phyloP scores from a whole-genome alignment of 2,329 filamentous ascomycete species.

The Amylocarpus encephaloides region DNA sequence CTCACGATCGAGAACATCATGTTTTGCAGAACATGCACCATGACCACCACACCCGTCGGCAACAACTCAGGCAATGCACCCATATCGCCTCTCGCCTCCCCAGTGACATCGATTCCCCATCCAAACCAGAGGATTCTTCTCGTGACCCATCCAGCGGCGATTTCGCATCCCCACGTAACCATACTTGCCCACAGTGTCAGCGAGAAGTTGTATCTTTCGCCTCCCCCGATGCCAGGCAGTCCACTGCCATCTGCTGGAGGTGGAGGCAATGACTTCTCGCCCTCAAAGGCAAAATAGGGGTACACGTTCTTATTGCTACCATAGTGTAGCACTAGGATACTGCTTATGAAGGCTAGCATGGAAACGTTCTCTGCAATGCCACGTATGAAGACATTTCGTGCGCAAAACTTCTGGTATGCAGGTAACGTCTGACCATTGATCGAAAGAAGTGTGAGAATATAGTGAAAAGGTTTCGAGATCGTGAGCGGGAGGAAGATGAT shows the following conservation, averaged over 20 bases:
- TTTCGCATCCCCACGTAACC: constrained; percentile 62
- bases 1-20: constrained; percentile 66
- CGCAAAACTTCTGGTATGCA: constrained; percentile 60
- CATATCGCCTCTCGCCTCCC: constrained; percentile 59
- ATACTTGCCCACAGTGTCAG: constrained; percentile 57
- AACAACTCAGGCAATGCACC: constrained; percentile 61
- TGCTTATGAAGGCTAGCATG: constrained; percentile 62
- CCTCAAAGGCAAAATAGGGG: constrained; percentile 62
- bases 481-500: constrained; percentile 58
- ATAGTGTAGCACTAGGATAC: constrained; percentile 59
- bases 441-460: constrained; percentile 44
- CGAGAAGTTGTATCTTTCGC: constrained; percentile 50
- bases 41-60: constrained; percentile 58
- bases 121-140: constrained; percentile 50
- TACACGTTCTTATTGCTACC: constrained; percentile 62
- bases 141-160: constrained; percentile 54
- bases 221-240: constrained; percentile 20
- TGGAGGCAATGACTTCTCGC: constrained; percentile 11
- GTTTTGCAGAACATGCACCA: constrained; percentile 63
- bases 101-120: constrained; percentile 56
- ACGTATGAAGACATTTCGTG: constrained; percentile 61
- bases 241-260: not conserved
- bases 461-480: constrained; percentile 55
- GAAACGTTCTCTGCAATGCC: constrained; percentile 61
- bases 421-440: constrained; percentile 54